Base-by-base conservation (phyloP, 192 early-diverging fungal species). In the Podochytrium sp. region DNA sequence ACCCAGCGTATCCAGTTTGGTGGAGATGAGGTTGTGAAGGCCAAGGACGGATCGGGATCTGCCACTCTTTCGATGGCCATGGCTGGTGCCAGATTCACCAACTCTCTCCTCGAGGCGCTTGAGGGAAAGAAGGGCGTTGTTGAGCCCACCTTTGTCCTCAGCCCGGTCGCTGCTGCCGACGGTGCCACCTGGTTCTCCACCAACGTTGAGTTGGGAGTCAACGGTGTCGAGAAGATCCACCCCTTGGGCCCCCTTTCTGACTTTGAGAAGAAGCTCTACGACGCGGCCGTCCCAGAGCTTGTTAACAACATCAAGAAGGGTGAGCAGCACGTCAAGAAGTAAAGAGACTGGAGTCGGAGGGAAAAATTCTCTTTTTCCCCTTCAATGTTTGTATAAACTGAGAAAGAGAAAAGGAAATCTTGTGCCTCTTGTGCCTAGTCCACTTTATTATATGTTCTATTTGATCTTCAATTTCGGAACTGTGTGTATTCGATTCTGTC, bases 21-120 rank as follows among this genome's bases (percentile, higher is more conserved):
- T 77, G 96, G 96, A 77, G 96, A 98, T 78, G 96, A 98, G 83
- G 96, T 98, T 37, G 94, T 98, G 78, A 93, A 96, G 90, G 96
- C 96, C 77, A 98, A 98, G 91, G 91, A 95, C 85, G 97, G 96
- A 60, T 90, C 92, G 42, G 94, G 82, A 33, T 89, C 84, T 59
- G 85, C 88, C 64, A 89, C 88, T 50, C 79, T 89, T 20, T 87
- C 85, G 23, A 87, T 90, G 88, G 88, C 88, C 29, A 86, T 82
- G 55, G 88, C 88, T 65, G 88, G 88, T 51, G 90, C 92, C 37
- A 87, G 93, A 53, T 98, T 98, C 82, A 87, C 92, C 68, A 84
- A 93, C 83, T 93, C 94, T 40, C 82, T 98, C 51, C 87, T 98
- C 60, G 85, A 92, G 52, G 94, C 95, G 51, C 85, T 93, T 25